Base-by-base conservation (phyloP, 805 yeast genomes). In the Saccharomyces cerevisiae region DNA sequence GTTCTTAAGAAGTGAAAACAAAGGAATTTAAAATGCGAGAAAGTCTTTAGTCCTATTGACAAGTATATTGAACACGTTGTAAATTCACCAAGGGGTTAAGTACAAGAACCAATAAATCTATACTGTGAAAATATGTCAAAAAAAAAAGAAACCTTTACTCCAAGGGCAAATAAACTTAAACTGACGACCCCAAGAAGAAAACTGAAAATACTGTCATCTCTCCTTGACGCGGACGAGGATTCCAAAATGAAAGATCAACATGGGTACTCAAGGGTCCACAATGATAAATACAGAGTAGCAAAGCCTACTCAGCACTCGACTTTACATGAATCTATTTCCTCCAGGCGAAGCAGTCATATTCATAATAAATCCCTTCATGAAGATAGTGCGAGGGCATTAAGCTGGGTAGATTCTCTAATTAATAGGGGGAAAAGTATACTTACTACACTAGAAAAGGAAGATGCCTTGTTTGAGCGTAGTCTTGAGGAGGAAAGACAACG, bases 351-450 rank as follows among this genome's bases (percentile, higher is more conserved):
- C 24, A 10, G 17, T 17, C 43, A 36, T 36, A 17, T 17, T 36
- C 24, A 17, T 36, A 21, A 36, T 36, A 36, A 36, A 36, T 36
- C 43, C 13, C 24, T 36, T 6, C 43, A 41, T 22, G 31, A 32
- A 17, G 52, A 51, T 14, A 49, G 53, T 31, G 43, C 54, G 6
- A 46, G 55, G n/a, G 57, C 61, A 2, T 51, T 62, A 41, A 22
- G 41, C 27, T 59, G 63, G 63, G 49, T 61, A 5, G 51, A 55
- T 8, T 55, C 61, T 2, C 47, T 61, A 41, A 57, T 62, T 8
- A 47, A 49, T n/a, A 58, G 55, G 47, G 65, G 66, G 24, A 57
- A 54, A 30, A 49, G 54, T 9, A 55, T 59, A 47, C 49, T 62
- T 46, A 55, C 55, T 14, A 49, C 58, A 2, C 30, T 60, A 24